These are phyloP conservation scores for Elaeis guineensis DNA, from an alignment of 176 grass and related monocot genomes.

Conservation along the genomic window DNA sequence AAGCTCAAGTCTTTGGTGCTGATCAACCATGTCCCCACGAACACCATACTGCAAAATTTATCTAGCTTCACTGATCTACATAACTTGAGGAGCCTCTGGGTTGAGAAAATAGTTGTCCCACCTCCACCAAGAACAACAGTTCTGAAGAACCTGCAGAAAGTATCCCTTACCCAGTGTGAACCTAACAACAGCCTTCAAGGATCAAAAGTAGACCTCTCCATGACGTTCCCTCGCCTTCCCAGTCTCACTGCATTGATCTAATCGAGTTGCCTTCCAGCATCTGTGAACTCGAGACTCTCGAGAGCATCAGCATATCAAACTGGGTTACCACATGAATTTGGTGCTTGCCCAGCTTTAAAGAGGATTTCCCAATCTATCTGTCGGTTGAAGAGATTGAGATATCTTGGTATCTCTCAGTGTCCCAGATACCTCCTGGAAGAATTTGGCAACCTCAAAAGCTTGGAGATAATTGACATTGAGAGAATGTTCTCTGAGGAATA, in stretches of 20 bases:
- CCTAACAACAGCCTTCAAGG: constrained; percentile 53
- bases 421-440: constrained; percentile 81
- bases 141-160: constrained; percentile 61
- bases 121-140: constrained; percentile 79
- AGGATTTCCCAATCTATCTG: constrained; percentile 63
- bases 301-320: constrained; percentile 73
- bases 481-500: constrained; percentile 72
- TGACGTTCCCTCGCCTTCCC: constrained; percentile 61
- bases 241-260: constrained; percentile 80
- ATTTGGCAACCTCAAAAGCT: constrained; percentile 72
- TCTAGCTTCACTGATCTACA: constrained; percentile 49
- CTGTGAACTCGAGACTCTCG: constrained; percentile 57
- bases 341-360: constrained; percentile 65
- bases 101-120: constrained; percentile 77
- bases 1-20: constrained; percentile 81
- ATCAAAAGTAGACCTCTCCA: constrained; percentile 73
- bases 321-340: constrained; percentile 83
- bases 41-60: constrained; percentile 48
- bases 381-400: constrained; percentile 70
- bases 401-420: constrained; percentile 88
- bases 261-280: constrained; percentile 69
- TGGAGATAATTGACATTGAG: constrained; percentile 97
- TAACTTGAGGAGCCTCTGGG: constrained; percentile 73
- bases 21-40: constrained; percentile 60
- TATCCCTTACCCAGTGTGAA: constrained; percentile 73